A percentile compares a stretch with the other conserved stretches of the same genome.
Conservation (phyloP, 345 rosid genomes). For the Eucalyptus globulus region DNA sequence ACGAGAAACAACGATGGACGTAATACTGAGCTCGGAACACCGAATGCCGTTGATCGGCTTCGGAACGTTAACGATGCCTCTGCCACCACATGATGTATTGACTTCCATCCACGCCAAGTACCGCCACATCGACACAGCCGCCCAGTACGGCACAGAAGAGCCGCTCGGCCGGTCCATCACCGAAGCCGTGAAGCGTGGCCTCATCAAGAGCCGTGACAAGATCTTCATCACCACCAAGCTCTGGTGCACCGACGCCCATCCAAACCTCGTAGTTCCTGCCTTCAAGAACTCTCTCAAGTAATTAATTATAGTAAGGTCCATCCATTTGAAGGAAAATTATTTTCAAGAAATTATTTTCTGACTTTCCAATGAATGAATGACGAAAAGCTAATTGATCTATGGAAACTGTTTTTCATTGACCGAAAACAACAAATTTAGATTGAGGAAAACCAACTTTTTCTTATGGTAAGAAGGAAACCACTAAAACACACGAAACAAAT, state of each 20-base stretch:
- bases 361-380: background rate
- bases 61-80: background rate
- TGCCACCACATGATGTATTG: background rate
- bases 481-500: background rate
- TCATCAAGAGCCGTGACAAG: conserved; percentile 25
- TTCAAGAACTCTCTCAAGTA: conserved; percentile 13
- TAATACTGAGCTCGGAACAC: background rate
- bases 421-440: background rate
- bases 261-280: conserved; percentile 33
- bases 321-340: background rate
- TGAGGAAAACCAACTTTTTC: background rate
- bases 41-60: conserved; percentile 7
- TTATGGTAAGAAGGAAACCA: background rate
- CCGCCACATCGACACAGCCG: conserved; percentile 61
- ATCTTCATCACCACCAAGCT: conserved; percentile 59
- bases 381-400: background rate
- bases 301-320: background rate
- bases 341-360: background rate
- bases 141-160: conserved; percentile 31
- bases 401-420: background rate
- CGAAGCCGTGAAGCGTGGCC: conserved; percentile 23
- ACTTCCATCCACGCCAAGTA: conserved; percentile 25
- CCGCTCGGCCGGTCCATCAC: conserved; percentile 33
- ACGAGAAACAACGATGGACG: background rate
- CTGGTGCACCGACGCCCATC: conserved; percentile 33